Evolutionary conservation across 2,329 filamentous ascomycete species (phyloP).

Genomic region (Aspergillus fischeri): DNA sequence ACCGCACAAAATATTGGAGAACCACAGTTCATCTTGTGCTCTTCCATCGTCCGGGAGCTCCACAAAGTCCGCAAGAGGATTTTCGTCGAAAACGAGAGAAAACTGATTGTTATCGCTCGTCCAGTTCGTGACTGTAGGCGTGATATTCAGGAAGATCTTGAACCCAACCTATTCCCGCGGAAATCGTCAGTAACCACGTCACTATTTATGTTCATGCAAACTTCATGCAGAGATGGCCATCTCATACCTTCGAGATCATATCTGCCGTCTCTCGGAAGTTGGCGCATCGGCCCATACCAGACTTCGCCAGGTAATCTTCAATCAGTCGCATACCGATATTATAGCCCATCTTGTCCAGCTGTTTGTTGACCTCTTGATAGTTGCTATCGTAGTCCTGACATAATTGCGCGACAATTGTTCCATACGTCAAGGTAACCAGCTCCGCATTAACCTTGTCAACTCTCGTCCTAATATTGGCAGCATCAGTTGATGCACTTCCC

Average conservation of each 20-base stretch:
- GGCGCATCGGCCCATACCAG: conserved; percentile 78
- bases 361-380: conserved; percentile 93
- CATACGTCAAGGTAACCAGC: conserved; percentile 94
- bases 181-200: conserved; percentile 5
- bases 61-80: conserved; percentile 94
- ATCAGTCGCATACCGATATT: conserved; percentile 95
- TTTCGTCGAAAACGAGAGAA: conserved; percentile 93
- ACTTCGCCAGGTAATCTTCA: conserved; percentile 96
- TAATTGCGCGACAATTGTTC: conserved; percentile 92
- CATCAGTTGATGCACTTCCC: conserved; percentile 11
- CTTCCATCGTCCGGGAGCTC: conserved; percentile 93
- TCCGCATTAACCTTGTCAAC: conserved; percentile 98
- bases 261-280: conserved; percentile 97
- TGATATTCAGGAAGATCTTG: conserved; percentile 98
- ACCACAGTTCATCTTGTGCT: conserved; percentile 96
- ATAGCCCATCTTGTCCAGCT: conserved; percentile 98
- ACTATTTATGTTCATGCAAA: background rate
- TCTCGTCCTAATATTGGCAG: conserved; percentile 61
- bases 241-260: conserved; percentile 79
- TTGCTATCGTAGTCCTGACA: conserved; percentile 95
- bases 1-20: conserved; percentile 94
- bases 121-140: conserved; percentile 91
- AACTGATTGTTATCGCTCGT: conserved; percentile 95
- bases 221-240: background rate
- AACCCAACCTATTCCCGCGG: conserved; percentile 70